phyloP scores from a whole-genome alignment of 192 early-diverging fungal species.

The Lunasporangiospora selenospora region DNA sequence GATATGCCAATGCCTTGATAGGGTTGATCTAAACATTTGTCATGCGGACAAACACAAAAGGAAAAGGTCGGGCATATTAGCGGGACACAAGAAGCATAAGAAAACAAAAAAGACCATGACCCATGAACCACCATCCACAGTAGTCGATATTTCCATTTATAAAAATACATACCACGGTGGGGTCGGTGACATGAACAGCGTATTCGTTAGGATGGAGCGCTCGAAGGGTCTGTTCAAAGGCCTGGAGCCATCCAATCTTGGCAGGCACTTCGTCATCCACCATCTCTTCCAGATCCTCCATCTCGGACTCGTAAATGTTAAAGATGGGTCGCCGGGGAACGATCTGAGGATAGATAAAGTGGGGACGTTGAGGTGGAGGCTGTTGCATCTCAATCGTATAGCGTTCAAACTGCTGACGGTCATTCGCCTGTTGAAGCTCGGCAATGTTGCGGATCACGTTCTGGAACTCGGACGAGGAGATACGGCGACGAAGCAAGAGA shows the following conservation, averaged over 20 bases:
- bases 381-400: not conserved
- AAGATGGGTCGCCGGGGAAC: constrained; percentile 28
- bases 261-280: constrained; percentile 2
- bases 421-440: constrained; percentile 12
- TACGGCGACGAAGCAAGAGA: not conserved
- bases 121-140: too few species aligned
- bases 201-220: constrained; percentile 3
- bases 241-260: constrained; percentile 23
- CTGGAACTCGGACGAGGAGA: constrained; percentile 32
- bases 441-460: constrained; percentile 41
- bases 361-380: not conserved
- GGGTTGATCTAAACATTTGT: not conserved
- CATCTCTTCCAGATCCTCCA: constrained; percentile 40
- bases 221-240: constrained; percentile 15
- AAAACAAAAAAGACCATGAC: not conserved
- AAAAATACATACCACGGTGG: constrained; percentile 7
- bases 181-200: not conserved
- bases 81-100: not conserved
- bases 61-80: not conserved
- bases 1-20: constrained; percentile 17
- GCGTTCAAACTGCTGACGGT: not conserved
- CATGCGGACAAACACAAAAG: too few species aligned
- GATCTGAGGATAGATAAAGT: constrained; percentile 15
- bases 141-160: not conserved
- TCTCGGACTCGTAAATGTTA: constrained; percentile 41